Base-by-base conservation (phyloP, 1,284 basidiomycete species). In the Hypsizygus ulmarius region DNA sequence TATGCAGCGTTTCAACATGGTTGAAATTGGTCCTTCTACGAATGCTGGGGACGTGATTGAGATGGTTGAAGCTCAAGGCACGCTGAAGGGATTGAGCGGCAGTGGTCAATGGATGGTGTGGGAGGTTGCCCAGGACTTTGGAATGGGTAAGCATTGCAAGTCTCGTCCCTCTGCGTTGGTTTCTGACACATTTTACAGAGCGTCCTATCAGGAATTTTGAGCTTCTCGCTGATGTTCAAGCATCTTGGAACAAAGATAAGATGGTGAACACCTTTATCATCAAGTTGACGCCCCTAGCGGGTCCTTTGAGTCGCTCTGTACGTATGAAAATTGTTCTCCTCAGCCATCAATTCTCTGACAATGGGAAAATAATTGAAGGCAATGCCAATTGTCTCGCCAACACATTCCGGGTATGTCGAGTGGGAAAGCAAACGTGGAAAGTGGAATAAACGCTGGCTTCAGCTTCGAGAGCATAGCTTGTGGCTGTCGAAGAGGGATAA, bases 381-480 rank as follows among this genome's bases (percentile, higher is more conserved):
- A 38, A 77, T 93, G 35, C 90, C 90, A 5, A 69, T 78, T 1
- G 81, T 76, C 54, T 82, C 88, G 3, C 91, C 91, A 4, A 77
- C 72, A 16, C 73, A 79, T 60, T 77, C 81, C 36, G 84, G 84
- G 4, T 93, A 84, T 64, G 80, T 95, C 12, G 88, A 94, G 64
- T 87, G 84, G 75, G 90, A 95, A 70, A 75, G 74, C 45, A 94
- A 93, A 69, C 82, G 85, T 50, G 92, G 92, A 33, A 95, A 95
- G 67, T 97, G 93, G 93, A 84, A 74, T 50, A 96, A 94, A 67
- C 80, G 91, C 21, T 94, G 84, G 81, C 73, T 96, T 59, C 82
- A 87, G 60, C 77, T 95, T 21, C 78, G 87, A 35, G 90, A 93
- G 59, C 90, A 93, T 53, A 81, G 82, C 48, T 65, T 96, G 40